These are phyloP conservation scores for Articulospora tetracladia DNA, from an alignment of 495 filamentous ascomycete species.

Conservation along the genomic window DNA sequence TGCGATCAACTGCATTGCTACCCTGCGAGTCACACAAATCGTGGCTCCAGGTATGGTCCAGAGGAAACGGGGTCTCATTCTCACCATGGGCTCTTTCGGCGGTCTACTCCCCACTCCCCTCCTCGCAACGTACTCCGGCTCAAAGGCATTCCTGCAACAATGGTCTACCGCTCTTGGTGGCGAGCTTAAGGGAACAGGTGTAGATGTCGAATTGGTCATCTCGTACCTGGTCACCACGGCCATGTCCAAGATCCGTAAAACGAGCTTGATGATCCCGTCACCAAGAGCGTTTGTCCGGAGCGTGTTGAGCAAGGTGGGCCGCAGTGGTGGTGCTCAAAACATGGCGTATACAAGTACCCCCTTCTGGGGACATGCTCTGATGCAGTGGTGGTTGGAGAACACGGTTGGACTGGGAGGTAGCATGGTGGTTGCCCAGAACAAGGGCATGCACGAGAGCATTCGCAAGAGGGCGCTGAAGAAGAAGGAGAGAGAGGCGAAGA, in stretches of 20 bases:
- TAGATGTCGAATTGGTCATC: constrained; percentile 82
- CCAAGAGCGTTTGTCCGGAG: constrained; percentile 78
- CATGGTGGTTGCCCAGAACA: constrained; percentile 63
- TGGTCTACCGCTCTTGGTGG: constrained; percentile 86
- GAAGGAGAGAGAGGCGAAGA: constrained; percentile 77
- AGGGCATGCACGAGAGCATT: constrained; percentile 79
- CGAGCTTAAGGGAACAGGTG: constrained; percentile 73
- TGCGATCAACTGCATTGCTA: constrained; percentile 88
- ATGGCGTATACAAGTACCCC: constrained; percentile 83
- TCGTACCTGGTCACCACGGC: constrained; percentile 90
- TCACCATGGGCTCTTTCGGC: constrained; percentile 97
- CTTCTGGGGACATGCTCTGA: constrained; percentile 84
- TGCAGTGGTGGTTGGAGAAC: constrained; percentile 79
- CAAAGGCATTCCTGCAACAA: constrained; percentile 96
- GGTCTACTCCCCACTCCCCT: constrained; percentile 88
- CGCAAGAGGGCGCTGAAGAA: constrained; percentile 85
- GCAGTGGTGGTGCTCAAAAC: constrained; percentile 66
- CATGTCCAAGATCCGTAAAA: constrained; percentile 89
- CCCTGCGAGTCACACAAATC: constrained; percentile 79
- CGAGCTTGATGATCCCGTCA: constrained; percentile 72
- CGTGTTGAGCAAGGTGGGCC: constrained; percentile 76
- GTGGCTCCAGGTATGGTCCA: constrained; percentile 79
- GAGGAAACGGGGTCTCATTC: constrained; percentile 80
- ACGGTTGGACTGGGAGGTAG: constrained; percentile 63
- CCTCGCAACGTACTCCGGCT: constrained; percentile 93